These are phyloP conservation scores for Peterozyma toletana DNA, from an alignment of 805 yeast genomes.

Conservation along the genomic window DNA sequence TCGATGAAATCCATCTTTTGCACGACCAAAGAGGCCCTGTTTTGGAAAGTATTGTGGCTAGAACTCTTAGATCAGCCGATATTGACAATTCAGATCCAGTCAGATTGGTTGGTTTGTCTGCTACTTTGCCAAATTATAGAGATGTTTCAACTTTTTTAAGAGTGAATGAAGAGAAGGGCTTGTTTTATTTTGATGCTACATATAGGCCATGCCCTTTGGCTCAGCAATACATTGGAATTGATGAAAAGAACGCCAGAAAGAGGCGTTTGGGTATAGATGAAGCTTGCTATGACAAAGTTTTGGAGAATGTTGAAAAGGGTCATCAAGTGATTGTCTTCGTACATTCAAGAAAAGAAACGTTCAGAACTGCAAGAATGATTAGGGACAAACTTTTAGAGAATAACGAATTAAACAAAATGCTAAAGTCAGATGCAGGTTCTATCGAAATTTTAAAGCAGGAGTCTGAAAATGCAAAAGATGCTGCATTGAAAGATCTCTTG, in stretches of 20 bases:
- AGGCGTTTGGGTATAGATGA: slow-evolving; percentile 80
- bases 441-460: slow-evolving; percentile 59
- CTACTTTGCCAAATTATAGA: slow-evolving; percentile 81
- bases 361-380: slow-evolving; percentile 71
- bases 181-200: slow-evolving; percentile 76
- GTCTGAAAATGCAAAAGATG: slow-evolving; percentile 45
- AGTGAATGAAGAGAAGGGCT: slow-evolving; percentile 51
- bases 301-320: slow-evolving; percentile 52
- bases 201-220: slow-evolving; percentile 90
- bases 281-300: slow-evolving; percentile 71
- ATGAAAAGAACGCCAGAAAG: slow-evolving; percentile 75
- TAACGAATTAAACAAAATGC: slow-evolving; percentile 33
- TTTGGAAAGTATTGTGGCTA: slow-evolving; percentile 76
- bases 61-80: slow-evolving; percentile 48
- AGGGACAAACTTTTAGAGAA: slow-evolving; percentile 54
- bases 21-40: slow-evolving; percentile 97
- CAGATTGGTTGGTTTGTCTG: slow-evolving; percentile 81
- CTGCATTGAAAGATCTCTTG: slow-evolving; percentile 49
- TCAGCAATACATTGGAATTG: slow-evolving; percentile 83
- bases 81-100: slow-evolving; percentile 34
- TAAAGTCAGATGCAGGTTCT: slow-evolving; percentile 48
- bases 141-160: slow-evolving; percentile 81
- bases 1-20: slow-evolving; percentile 88
- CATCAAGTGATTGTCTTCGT: slow-evolving; percentile 87
- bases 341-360: slow-evolving; percentile 90